Base-by-base conservation (phyloP, 2,329 filamentous ascomycete genomes). In the Domatiomyces globalis region DNA sequence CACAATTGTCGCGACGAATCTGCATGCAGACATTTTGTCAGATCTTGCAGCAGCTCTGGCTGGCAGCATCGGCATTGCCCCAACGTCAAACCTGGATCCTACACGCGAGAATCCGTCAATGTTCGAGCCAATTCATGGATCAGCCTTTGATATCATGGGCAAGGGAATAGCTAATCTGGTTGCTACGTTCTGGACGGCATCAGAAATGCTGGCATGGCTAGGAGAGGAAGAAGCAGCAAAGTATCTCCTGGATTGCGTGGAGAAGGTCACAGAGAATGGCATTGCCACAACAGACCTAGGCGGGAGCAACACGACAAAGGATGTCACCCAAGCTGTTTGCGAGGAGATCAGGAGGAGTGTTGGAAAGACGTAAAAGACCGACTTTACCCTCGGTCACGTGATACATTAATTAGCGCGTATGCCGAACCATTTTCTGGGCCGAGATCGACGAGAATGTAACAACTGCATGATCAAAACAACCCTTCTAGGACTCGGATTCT, bases 91-190 rank as follows among this genome's bases (percentile, higher is more conserved):
- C 58, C 69, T 85, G 1, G 81, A 85, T 57, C 81, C 82, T 1
- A 79, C 75, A 2, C 69, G 77, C 15, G 61, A 73, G 56, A 75
- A 79, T 54, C 80, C 80, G 0, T 78, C 74, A 52, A 75, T 82
- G 68, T 82, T 81, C 54, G 78, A 81, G 66, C 78, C 79, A 10
- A 77, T 81, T 36, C 79, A 83, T 55, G 80, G 90, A 64, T 95
- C 88, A 59, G 90, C 90, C 54, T 90, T 90, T 56, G 90, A 96
- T 71, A 96, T 96, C 69, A 88, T 88, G 59, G 90, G 90, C 71
- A 87, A 95, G 81, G 85, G 80, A 60, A 83, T 96, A 62, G 92
- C 92, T 66, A 98, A 98, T 80, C 92, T 92, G 58, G 72, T 84
- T 0, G 80, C 76, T 5, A 81, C 80, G 5, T 82, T 84, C 63